These are phyloP conservation scores for Graphiopsis chlorocephala DNA, from an alignment of 2,329 filamentous ascomycete genomes.

Conservation along the genomic window DNA sequence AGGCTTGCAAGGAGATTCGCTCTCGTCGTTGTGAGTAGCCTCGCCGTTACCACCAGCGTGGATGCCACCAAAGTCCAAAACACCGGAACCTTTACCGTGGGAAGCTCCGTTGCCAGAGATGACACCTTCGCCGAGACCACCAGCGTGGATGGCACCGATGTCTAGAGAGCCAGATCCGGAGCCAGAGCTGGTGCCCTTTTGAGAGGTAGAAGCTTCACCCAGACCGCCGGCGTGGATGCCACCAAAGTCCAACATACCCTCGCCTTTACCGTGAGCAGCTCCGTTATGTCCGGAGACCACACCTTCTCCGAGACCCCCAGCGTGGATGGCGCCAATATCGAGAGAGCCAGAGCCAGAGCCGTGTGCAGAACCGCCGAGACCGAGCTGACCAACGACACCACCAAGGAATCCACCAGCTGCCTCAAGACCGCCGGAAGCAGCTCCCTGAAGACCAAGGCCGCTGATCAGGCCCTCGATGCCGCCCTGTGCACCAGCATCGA, in stretches of 20 bases:
- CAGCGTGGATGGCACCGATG: not conserved
- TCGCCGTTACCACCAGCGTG: not conserved
- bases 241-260: not conserved
- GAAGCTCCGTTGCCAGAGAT: not conserved
- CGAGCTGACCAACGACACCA: slow-evolving; percentile 9
- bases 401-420: slow-evolving; percentile 10
- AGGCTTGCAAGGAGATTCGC: not conserved
- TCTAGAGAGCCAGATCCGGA: not conserved
- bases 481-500: not conserved
- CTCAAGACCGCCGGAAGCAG: slow-evolving; percentile 3
- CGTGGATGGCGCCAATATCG: slow-evolving; percentile 1
- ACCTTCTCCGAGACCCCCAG: not conserved
- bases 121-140: not conserved
- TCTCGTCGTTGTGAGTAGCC: not conserved
- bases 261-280: not conserved
- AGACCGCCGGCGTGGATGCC: slow-evolving; percentile 1
- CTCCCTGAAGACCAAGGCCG: slow-evolving; percentile 13
- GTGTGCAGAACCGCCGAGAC: slow-evolving; percentile 1
- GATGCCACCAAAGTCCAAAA: not conserved
- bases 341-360: not conserved
- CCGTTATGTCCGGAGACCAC: not conserved
- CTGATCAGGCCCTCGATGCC: slow-evolving; percentile 13
- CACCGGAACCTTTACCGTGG: not conserved
- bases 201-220: not conserved
- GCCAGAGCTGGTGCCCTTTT: not conserved